Evolutionary conservation across 1,139 yeast species (phyloP), one percentile per base, ranked within the genome.

Genomic region (Protomyces lactucae-debilis): DNA sequence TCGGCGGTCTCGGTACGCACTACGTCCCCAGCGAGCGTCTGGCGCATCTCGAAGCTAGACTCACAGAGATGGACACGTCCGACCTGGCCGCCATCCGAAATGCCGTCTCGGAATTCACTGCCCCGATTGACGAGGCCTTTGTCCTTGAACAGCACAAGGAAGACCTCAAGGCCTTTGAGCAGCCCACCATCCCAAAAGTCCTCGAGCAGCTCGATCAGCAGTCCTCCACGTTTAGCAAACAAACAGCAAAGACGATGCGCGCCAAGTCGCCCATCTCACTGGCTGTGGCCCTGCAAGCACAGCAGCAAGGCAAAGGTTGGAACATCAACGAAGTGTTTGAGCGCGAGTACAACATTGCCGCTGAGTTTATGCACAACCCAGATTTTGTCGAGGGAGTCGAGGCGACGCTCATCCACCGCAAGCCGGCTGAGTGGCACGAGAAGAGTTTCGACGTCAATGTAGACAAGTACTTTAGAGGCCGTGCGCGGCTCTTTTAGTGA

Each of bases 1-100:
- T 68, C 68, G 82, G 87, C 14, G 99, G 99, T 16, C 81, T 88
- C 68, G 96, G 96, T 52, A 91, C 99, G 35, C 99, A 93, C 75
- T 93, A 84, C 72, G 86, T 93, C 46, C 85, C 89, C 16, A 79
- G 86, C 48, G 83, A 81, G 67, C 83, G 85, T 69, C 74, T 91
- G 55, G 81, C 82, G 0, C 85, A 82, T 52, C 80, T 93, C 70
- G 81, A 83, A 68, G 80, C 79, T 60, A 83, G 95, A 14, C 53
- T 65, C 40, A 59, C 57, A 5, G 69, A 65, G 70, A 71, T 66
- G 71, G 66, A 67, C 73, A 73, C 54, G 70, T 71, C 66, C 16
- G 66, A 73, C 39, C 81, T 87, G 70, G 18, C 18, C 21, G 48
- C 25, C 21, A 86, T 92, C 48, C 86, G 87, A 75, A 80, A 79